Evolutionary conservation across 2,329 filamentous ascomycete species (phyloP).

Genomic region (Sphaerulina populicola): DNA sequence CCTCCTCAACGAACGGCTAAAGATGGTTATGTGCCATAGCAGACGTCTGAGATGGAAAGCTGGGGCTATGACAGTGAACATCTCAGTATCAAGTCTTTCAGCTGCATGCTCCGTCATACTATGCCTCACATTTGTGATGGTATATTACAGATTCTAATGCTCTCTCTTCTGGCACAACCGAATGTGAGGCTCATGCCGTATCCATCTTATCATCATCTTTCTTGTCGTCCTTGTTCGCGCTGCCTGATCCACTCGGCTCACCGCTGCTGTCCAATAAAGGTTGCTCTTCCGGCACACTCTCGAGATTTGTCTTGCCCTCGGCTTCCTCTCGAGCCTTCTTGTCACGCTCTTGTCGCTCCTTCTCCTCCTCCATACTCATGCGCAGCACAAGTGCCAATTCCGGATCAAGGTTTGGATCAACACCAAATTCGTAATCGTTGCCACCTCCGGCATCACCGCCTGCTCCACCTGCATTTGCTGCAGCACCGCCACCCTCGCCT

Average conservation of each 20-base stretch:
- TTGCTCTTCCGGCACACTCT: conserved; percentile 62
- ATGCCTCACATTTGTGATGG: neutral
- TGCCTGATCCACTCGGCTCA: conserved; percentile 20
- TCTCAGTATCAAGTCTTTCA: no score
- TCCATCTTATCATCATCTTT: conserved; percentile 30
- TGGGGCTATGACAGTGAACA: no score
- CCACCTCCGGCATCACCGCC: conserved; percentile 43
- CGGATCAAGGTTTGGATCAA: conserved; percentile 84
- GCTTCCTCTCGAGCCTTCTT: conserved; percentile 61
- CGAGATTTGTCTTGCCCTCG: conserved; percentile 66
- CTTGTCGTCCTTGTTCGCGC: conserved; percentile 24
- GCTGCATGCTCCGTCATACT: no score
- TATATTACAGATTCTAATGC: conserved; percentile 4
- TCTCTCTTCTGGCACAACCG: neutral
- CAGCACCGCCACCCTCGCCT: conserved; percentile 62
- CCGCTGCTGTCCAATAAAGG: conserved; percentile 37
- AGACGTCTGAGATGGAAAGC: no score
- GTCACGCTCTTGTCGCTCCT: conserved; percentile 81
- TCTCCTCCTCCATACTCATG: conserved; percentile 98
- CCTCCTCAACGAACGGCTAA: neutral
- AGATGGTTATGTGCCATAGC: neutral
- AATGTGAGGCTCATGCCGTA: conserved; percentile 21
- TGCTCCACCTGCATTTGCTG: conserved; percentile 41
- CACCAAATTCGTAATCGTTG: conserved; percentile 73
- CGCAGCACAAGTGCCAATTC: conserved; percentile 88